Percentiles rank a stretch among this genome's conserved stretches.
These are phyloP conservation scores for Solanum raphanifolium DNA, from an alignment of 257 asterid genomes.

Conservation along the genomic window DNA sequence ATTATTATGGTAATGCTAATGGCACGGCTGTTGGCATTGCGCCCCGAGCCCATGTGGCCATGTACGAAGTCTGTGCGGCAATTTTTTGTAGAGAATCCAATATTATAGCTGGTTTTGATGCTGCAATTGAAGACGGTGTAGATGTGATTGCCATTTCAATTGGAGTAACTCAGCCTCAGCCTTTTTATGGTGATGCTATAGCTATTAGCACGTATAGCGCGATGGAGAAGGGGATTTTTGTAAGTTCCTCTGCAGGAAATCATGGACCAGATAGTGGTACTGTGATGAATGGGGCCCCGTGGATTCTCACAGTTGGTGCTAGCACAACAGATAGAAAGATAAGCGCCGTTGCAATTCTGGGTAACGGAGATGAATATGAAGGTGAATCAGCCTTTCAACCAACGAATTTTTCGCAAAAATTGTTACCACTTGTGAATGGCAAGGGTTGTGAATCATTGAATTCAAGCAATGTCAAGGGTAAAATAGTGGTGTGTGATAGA, in stretches of 20 bases:
- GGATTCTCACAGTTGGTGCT: slow-evolving; percentile 5
- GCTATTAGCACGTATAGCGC: not conserved
- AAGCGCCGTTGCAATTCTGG: not conserved
- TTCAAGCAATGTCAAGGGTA: not conserved
- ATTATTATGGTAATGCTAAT: not conserved
- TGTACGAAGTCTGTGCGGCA: not conserved
- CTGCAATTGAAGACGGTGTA: slow-evolving; percentile 6
- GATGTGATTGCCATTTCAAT: slow-evolving; percentile 1
- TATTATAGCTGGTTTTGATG: not conserved
- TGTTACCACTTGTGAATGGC: not conserved
- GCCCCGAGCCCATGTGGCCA: not conserved
- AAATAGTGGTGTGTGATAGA: not conserved
- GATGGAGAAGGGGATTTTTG: not conserved
- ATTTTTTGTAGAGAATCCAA: not conserved
- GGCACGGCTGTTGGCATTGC: not conserved
- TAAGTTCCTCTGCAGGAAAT: not conserved
- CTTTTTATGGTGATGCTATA: not conserved
- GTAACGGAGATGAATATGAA: not conserved
- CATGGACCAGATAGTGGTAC: not conserved
- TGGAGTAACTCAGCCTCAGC: not conserved
- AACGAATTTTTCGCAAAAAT: not conserved
- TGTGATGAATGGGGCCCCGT: not conserved
- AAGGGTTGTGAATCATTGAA: not conserved
- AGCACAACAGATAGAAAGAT: not conserved
- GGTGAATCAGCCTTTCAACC: not conserved